Evolutionary conservation across 78 protist genomes (phyloP).

Genomic region (Pigoraptor vietnamica): DNA sequence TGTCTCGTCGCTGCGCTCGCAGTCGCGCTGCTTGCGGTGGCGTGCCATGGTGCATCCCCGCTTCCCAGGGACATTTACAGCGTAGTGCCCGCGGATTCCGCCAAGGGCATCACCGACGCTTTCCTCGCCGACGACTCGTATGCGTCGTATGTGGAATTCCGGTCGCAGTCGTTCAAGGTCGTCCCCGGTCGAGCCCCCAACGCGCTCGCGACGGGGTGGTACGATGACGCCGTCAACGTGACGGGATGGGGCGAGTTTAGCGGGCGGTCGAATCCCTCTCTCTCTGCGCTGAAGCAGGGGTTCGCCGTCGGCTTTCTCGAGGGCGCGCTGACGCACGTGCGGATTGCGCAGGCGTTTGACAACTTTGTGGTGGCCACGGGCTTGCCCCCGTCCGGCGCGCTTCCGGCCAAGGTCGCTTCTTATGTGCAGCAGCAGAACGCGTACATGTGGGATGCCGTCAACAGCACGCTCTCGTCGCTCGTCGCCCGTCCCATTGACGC

Average conservation of each 20-base stretch:
- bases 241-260: neutral
- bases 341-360: neutral
- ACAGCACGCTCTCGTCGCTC: neutral
- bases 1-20: too few species aligned
- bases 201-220: too few species aligned
- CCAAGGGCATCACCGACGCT: neutral
- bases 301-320: slow-evolving; percentile 62
- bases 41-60: too few species aligned
- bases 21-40: too few species aligned
- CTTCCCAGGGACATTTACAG: too few species aligned
- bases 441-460: neutral
- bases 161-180: too few species aligned
- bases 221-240: neutral
- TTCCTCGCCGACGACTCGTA: neutral
- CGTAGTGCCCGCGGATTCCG: too few species aligned
- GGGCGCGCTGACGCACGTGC: slow-evolving; percentile 35
- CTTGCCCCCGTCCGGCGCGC: neutral
- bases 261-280: neutral
- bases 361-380: neutral
- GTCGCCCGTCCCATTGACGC: neutral
- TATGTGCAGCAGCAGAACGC: neutral
- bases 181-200: too few species aligned
- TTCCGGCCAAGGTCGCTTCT: neutral
- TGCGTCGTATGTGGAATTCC: too few species aligned
- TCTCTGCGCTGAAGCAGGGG: slow-evolving; percentile 9